Evolutionary conservation across 768 basidiomycete genomes (phyloP), one percentile per base, ranked within the genome.

Genomic region (Mycena capillaripes): DNA sequence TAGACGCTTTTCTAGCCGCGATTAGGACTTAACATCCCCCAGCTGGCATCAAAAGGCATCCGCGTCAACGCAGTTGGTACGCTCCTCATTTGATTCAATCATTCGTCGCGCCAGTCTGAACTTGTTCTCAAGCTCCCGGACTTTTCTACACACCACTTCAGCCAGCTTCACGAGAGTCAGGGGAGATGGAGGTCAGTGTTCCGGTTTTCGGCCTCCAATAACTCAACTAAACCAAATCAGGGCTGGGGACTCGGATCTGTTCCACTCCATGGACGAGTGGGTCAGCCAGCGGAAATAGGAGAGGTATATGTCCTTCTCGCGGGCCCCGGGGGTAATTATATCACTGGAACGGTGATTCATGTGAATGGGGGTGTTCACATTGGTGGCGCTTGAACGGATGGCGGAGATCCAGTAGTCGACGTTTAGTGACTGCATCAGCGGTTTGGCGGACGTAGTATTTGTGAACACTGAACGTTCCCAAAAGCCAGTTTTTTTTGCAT

Each of bases 71-170:
- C 81, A 3, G 82, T 89, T n/a, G 82, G 78, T 56, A 77, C 44
- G 36, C 36, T 38, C 58, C 56, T 25, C 29, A 56, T 42, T 44
- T 4, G 3, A 9, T 30, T 5, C 44, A 36, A 44, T 21, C 21
- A 17, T 19, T 27, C 9, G n/a, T 32, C n/a, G 2, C 40, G 11
- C 44, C 53, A 27, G 29, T 21, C 50, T 40, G 19, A 59, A 58
- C 30, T 55, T 65, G 44, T 27, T n/a, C 17, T 14, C 52, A 46
- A 66, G 84, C 84, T 3, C 86, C 87, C 27, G 89, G 90, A 2
- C 89, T 89, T 9, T 86, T 91, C 55, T 84, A 87, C 75, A 90
- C 91, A 0, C 87, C 90, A 0, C 83, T 92, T 5, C 90, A 91
- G 75, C 86, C 90, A 4, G 86, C 88, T 0, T 89, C 88, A 3